Evolutionary conservation across 805 yeast genomes (phyloP), one percentile per base, ranked within the genome.

Genomic region (Ogataea dorogensis): DNA sequence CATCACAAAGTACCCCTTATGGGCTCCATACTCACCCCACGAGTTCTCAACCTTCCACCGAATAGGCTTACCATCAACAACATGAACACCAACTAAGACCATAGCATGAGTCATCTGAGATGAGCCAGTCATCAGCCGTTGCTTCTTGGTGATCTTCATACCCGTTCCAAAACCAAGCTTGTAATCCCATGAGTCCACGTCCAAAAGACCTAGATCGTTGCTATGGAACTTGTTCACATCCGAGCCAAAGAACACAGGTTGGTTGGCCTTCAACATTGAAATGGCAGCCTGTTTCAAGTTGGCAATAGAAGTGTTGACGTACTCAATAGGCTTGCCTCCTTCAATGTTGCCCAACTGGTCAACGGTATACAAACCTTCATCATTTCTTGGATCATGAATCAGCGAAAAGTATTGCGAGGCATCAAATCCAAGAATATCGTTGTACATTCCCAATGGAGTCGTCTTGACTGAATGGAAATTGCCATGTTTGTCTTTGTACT

Each of bases 21-120:
- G 71, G 26, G 86, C 86, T 15, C 73, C 67, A 36, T 75, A 80
- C 43, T 79, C 77, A 43, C 89, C 89, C 89, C 89, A 82, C 1
- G 89, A 82, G 61, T 83, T 82, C 61, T 82, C 88, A 28, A 82
- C 87, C 54, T 77, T 73, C 76, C 86, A 82, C 52, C 87, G 73
- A 17, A 74, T 61, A 17, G 88, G 86, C 47, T 70, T 67, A 6
- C 79, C 82, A 21, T 68, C 61, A 24, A 59, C 44, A 18, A 87
- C 58, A 59, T 86, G 89, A 33, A 85, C 93, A 26, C 85, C 95
- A 14, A 87, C 79, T 44, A 86, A 71, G 6, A 80, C 77, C 96
- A 86, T 86, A 20, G 96, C 96, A 54, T 86, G 96, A 11, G 95
- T 86, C 93, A 87, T 85, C 49, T 76, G 70, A 16, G 89, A 81